These are phyloP conservation scores for Arthrinium puccinioides DNA, from an alignment of 2,329 filamentous ascomycete genomes.

Conservation along the genomic window DNA sequence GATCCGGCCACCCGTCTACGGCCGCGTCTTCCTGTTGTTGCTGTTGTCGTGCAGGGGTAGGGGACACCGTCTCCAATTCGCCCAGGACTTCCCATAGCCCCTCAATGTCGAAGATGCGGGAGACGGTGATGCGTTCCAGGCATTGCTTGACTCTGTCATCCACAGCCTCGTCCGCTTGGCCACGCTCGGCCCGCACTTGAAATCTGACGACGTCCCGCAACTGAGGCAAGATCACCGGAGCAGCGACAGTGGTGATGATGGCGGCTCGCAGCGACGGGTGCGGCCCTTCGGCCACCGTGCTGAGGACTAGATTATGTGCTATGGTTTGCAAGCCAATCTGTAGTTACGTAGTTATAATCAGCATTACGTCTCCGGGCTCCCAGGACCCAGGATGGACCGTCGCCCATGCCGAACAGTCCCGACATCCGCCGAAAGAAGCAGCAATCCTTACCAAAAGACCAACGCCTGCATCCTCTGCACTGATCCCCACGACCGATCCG, in stretches of 20 bases:
- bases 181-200: conserved; percentile 19
- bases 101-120: conserved; percentile 51
- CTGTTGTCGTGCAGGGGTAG: too few species aligned
- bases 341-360: background rate
- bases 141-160: conserved; percentile 21
- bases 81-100: conserved; percentile 49
- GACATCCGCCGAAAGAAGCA: background rate
- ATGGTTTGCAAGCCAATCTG: conserved; percentile 41
- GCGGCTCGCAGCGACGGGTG: conserved; percentile 20
- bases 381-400: too few species aligned
- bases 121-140: conserved; percentile 45
- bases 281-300: conserved; percentile 3
- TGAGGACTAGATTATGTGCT: conserved; percentile 28
- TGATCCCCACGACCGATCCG: conserved; percentile 47
- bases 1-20: background rate
- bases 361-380: too few species aligned
- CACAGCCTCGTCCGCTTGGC: conserved; percentile 8
- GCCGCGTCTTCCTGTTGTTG: background rate
- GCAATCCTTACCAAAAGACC: conserved; percentile 34
- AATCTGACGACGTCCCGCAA: conserved; percentile 33
- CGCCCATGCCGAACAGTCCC: background rate
- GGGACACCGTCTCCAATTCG: conserved; percentile 33
- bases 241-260: conserved; percentile 42
- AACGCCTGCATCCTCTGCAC: conserved; percentile 42
- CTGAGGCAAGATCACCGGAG: conserved; percentile 29